Percentiles rank a stretch among this genome's conserved stretches.
These are phyloP conservation scores for Thermothelomyces thermophilus DNA, from an alignment of 2,329 filamentous ascomycete genomes.

Conservation along the genomic window DNA sequence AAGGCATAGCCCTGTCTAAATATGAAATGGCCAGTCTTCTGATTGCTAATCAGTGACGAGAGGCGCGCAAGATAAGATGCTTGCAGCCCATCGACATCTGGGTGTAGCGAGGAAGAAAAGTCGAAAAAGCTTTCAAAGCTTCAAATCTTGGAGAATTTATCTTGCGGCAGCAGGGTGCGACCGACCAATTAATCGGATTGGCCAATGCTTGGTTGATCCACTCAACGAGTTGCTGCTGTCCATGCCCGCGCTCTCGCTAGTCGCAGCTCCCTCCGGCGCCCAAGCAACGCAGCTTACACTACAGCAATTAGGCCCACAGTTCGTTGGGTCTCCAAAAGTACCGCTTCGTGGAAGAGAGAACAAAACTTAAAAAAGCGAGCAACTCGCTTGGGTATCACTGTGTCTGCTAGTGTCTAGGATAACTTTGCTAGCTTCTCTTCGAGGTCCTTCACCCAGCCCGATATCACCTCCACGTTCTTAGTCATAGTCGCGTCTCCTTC, in stretches of 20 bases:
- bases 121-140: constrained; percentile 8
- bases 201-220: background rate
- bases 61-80: background rate
- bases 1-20: background rate
- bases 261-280: too few relatives aligned
- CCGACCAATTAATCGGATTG: constrained; percentile 5
- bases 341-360: too few relatives aligned
- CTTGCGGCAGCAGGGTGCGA: background rate
- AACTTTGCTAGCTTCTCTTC: constrained; percentile 67
- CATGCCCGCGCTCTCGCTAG: background rate
- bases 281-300: too few relatives aligned
- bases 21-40: background rate
- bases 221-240: background rate
- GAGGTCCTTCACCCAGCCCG: constrained; percentile 81
- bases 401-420: constrained; percentile 25
- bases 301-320: too few relatives aligned
- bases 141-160: constrained; percentile 17
- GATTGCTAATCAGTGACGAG: background rate
- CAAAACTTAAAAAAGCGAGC: background rate
- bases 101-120: constrained; percentile 9
- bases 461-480: constrained; percentile 76
- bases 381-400: constrained; percentile 10
- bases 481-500: constrained; percentile 64
- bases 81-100: background rate
- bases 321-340: too few relatives aligned